These are phyloP conservation scores for Trypanosoma vivax DNA, from an alignment of 208 protist species.

Conservation along the genomic window DNA sequence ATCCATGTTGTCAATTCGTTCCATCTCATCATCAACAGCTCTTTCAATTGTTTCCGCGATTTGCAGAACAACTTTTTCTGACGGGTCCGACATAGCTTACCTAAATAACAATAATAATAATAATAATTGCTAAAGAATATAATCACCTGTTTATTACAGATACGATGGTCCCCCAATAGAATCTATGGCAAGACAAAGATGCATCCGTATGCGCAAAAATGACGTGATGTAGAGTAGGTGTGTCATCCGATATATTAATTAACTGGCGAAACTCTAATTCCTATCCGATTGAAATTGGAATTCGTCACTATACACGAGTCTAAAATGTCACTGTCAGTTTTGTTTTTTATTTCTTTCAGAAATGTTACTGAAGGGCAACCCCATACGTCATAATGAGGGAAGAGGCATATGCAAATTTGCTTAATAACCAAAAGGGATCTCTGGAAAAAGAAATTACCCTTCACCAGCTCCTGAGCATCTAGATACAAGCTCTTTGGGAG, in stretches of 20 bases:
- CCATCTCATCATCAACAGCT: constrained; percentile 79
- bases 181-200: too few relatives aligned
- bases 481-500: constrained; percentile 22
- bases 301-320: constrained; percentile 35
- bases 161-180: neutral
- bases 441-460: constrained; percentile 20
- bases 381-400: constrained; percentile 19
- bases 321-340: constrained; percentile 46
- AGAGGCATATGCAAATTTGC: constrained; percentile 37
- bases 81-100: constrained; percentile 16
- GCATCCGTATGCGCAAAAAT: neutral
- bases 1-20: constrained; percentile 83
- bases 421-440: constrained; percentile 30
- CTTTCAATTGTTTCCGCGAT: constrained; percentile 82
- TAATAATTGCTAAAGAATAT: constrained; percentile 3
- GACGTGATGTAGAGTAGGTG: constrained; percentile 5
- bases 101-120: constrained; percentile 13
- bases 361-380: constrained; percentile 65
- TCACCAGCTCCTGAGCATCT: constrained; percentile 29
- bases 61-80: constrained; percentile 62
- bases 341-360: constrained; percentile 34
- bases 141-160: neutral
- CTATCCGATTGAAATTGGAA: constrained; percentile 23
- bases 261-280: neutral
- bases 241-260: constrained; percentile 1